A percentile compares a stretch with the other conserved stretches of the same genome.
These are phyloP conservation scores for Chalciporus sp. DNA, from an alignment of 1,284 basidiomycete species.

Conservation along the genomic window DNA sequence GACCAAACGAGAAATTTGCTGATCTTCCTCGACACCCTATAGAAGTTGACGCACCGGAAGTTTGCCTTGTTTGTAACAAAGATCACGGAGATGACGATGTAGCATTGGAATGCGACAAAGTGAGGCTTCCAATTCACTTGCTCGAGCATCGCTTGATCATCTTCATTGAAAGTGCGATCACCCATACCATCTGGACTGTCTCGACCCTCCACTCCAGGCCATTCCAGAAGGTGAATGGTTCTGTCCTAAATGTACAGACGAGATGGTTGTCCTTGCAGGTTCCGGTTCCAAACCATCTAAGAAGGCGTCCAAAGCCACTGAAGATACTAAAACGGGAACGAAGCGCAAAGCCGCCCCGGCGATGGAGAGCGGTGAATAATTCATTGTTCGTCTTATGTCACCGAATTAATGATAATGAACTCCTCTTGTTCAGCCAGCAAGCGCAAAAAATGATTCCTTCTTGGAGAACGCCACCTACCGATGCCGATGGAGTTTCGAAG, in stretches of 20 bases:
- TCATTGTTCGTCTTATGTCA: not conserved
- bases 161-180: slow-evolving; percentile 71
- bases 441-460: slow-evolving; percentile 27
- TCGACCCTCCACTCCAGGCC: slow-evolving; percentile 73
- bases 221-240: slow-evolving; percentile 94
- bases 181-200: slow-evolving; percentile 85
- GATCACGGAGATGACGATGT: slow-evolving; percentile 69
- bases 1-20: slow-evolving; percentile 66
- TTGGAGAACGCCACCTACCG: not conserved
- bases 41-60: slow-evolving; percentile 67
- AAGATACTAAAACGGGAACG: slow-evolving; percentile 18
- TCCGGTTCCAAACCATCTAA: slow-evolving; percentile 12
- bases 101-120: slow-evolving; percentile 87
- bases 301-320: not conserved
- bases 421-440: slow-evolving; percentile 22
- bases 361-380: slow-evolving; percentile 26
- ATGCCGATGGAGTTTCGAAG: not conserved
- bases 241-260: slow-evolving; percentile 66
- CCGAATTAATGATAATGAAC: not conserved
- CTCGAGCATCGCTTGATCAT: slow-evolving; percentile 1
- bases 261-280: slow-evolving; percentile 29
- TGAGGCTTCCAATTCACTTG: slow-evolving; percentile 33
- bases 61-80: slow-evolving; percentile 73
- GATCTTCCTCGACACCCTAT: slow-evolving; percentile 76
- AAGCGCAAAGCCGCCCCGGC: slow-evolving; percentile 30